A percentile compares a stretch with the other conserved stretches of the same genome.
These are phyloP conservation scores for Salvia splendens DNA, from an alignment of 257 asterid species.

Conservation along the genomic window DNA sequence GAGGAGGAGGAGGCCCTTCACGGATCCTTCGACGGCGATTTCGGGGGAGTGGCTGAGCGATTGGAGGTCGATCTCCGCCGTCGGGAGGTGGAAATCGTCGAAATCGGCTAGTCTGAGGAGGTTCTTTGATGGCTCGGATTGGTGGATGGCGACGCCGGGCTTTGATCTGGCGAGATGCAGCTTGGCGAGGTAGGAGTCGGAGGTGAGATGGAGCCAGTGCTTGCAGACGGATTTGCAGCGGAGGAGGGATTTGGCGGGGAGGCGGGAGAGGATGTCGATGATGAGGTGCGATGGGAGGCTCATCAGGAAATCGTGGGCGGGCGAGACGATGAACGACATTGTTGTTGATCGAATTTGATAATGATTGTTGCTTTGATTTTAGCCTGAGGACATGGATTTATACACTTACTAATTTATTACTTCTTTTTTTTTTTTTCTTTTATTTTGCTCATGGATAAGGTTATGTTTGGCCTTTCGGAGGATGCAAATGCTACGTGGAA, in stretches of 20 bases:
- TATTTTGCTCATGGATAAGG: background rate
- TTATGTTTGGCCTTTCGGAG: background rate
- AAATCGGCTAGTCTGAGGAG: slow-evolving; percentile 35
- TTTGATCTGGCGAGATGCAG: slow-evolving; percentile 38
- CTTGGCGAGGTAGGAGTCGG: slow-evolving; percentile 32
- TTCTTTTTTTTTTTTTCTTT: background rate
- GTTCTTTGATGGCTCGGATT: slow-evolving; percentile 24
- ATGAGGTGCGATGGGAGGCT: slow-evolving; percentile 41
- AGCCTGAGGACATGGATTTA: background rate
- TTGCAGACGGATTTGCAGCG: slow-evolving; percentile 42
- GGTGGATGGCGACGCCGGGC: slow-evolving; percentile 41
- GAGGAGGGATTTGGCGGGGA: slow-evolving; percentile 39
- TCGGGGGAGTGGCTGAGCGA: slow-evolving; percentile 22
- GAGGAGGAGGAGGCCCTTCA: slow-evolving; percentile 42
- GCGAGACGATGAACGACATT: slow-evolving; percentile 2
- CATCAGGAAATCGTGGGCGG: slow-evolving; percentile 22
- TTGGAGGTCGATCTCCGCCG: slow-evolving; percentile 23
- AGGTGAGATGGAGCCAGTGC: slow-evolving; percentile 36
- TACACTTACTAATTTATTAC: background rate
- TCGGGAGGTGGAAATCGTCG: slow-evolving; percentile 29
- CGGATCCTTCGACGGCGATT: slow-evolving; percentile 42
- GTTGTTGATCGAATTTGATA: too few species aligned
- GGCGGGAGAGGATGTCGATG: slow-evolving; percentile 40
- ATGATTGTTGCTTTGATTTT: too few species aligned
- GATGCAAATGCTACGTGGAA: slow-evolving; percentile 3